Conservation (phyloP, 495 filamentous ascomycete genomes). For the Pyrenula massariospora region DNA sequence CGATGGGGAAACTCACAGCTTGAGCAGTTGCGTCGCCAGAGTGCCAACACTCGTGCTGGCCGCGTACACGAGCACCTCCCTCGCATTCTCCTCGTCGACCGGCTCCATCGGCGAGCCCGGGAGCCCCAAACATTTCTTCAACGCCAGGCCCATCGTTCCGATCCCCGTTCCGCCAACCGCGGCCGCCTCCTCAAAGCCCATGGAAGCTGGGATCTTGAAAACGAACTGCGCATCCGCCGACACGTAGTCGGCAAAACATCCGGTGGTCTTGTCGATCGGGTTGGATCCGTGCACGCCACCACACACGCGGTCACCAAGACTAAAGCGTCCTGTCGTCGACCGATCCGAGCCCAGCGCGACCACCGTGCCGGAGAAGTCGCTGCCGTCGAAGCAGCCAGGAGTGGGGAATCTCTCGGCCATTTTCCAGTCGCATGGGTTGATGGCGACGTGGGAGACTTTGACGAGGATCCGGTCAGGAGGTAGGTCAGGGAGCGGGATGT, state of each 20-base stretch:
- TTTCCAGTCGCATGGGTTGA: conserved; percentile 15
- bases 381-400: conserved; percentile 1
- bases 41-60: conserved; percentile 39
- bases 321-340: neutral
- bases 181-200: conserved; percentile 10
- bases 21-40: conserved; percentile 44
- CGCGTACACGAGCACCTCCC: conserved; percentile 47
- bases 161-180: conserved; percentile 11
- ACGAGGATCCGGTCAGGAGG: conserved; percentile 6
- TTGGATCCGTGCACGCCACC: conserved; percentile 10
- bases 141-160: conserved; percentile 1
- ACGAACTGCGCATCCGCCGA: conserved; percentile 3
- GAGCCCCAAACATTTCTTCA: neutral
- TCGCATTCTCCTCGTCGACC: neutral
- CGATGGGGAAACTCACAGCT: no score
- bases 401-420: conserved; percentile 7
- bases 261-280: no score
- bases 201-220: conserved; percentile 7
- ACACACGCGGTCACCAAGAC: conserved; percentile 13
- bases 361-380: conserved; percentile 9
- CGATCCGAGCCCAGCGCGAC: conserved; percentile 2
- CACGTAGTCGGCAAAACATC: conserved; percentile 18
- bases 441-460: conserved; percentile 7
- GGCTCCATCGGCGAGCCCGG: neutral
- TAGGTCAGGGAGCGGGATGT: conserved; percentile 3